Base-by-base conservation (phyloP, 495 filamentous ascomycete species). In the Penicillium samsonianum region DNA sequence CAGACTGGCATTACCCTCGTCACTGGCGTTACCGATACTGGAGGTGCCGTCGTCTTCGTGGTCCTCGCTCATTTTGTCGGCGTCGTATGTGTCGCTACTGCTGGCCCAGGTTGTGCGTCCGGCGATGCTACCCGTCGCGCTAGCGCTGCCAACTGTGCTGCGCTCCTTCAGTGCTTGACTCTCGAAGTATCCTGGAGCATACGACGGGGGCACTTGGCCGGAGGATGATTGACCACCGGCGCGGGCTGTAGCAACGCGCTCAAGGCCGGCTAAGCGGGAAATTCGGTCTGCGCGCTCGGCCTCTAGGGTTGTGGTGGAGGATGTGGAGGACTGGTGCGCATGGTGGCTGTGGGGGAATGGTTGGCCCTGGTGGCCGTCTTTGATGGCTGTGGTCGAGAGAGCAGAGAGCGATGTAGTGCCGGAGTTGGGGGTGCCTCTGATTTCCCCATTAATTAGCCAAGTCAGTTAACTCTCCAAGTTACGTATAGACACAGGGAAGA, bases 201-300 rank as follows among this genome's bases (percentile, higher is more conserved):
- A 74, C 41, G 59, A 61, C 40, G 58, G 60, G 51, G 60, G 70
- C 38, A 54, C 54, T 20, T 63, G 61, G 19, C 61, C 63, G 30
- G 60, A 62, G 59, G 64, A 72, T 19, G 62, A 65, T 41, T 65
- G 51, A 57, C 76, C 74, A 52, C 65, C 79, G 12, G 77, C 71
- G 28, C 89, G 87, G 11, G 84, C 79, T 14, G 87, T 86, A 9
- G 87, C 82, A 23, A 96, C 86, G 20, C 88, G 84, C 65, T 92
- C 90, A 33, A 96, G 80, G 40, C 92, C 92, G 8, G 91, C 88
- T 16, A 96, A 84, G 25, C 92, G 90, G 35, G 90, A 94, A 67
- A 96, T 96, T 63, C 92, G 91, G 73, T 96, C 92, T 49, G 90
- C 91, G 62, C 92, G 91, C 72, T 96, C 92, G 52, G 91, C 91